These are phyloP conservation scores for Fistulinella prunicolor DNA, from an alignment of 768 basidiomycete genomes.

Conservation along the genomic window DNA sequence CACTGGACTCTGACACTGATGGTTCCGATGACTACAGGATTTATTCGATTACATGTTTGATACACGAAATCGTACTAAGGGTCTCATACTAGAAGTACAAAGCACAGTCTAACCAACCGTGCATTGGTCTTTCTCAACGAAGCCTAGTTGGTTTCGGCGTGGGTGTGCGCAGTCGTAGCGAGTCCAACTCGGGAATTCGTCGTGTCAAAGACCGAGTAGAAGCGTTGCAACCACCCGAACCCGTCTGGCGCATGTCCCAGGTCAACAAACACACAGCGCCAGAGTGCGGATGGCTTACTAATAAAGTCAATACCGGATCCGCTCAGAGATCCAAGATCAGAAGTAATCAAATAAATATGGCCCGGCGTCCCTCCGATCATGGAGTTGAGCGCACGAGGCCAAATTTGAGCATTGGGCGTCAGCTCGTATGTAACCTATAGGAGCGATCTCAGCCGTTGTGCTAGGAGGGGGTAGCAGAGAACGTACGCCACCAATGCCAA, in stretches of 20 bases:
- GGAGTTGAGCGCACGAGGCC: constrained; percentile 59
- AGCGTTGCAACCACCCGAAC: constrained; percentile 57
- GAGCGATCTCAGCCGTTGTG: neutral
- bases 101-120: neutral
- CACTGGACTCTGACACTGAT: too few species aligned
- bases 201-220: constrained; percentile 54
- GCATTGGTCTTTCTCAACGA: neutral
- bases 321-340: constrained; percentile 47
- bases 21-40: too few species aligned
- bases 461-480: neutral
- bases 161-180: constrained; percentile 40
- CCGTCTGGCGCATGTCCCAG: constrained; percentile 39
- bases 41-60: too few species aligned
- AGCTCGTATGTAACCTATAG: constrained; percentile 49
- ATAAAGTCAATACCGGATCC: constrained; percentile 66
- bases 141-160: constrained; percentile 38
- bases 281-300: constrained; percentile 35
- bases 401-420: constrained; percentile 65
- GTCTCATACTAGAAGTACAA: too few species aligned
- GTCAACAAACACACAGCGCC: neutral
- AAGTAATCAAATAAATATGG: constrained; percentile 56
- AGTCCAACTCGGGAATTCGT: constrained; percentile 22
- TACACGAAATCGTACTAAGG: too few species aligned
- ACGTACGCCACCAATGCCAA: constrained; percentile 46
- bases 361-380: constrained; percentile 50